A percentile compares a stretch with the other conserved stretches of the same genome.
Evolutionary conservation across 352 stramenopile genomes (phyloP).

Genomic region (Phytopythium vexans): DNA sequence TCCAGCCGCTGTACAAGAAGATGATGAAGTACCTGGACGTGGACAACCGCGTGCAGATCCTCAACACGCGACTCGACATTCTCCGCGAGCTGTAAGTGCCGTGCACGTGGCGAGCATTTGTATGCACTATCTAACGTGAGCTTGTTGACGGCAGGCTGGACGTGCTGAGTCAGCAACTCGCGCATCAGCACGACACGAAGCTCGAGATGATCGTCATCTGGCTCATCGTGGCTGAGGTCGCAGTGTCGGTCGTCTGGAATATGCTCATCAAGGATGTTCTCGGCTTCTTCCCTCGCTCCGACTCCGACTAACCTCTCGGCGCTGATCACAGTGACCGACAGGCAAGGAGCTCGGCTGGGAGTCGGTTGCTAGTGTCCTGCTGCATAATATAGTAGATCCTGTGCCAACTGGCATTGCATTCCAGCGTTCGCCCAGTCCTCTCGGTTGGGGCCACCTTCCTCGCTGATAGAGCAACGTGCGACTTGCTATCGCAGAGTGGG

Average conservation of each 20-base stretch:
- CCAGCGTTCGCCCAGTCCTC: too few relatives aligned
- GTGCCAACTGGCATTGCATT: too few relatives aligned
- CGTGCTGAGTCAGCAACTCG: slow-evolving; percentile 90
- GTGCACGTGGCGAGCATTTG: not conserved
- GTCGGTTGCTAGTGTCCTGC: too few relatives aligned
- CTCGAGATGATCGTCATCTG: slow-evolving; percentile 95
- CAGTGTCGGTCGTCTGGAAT: slow-evolving; percentile 86
- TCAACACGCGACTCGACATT: slow-evolving; percentile 94
- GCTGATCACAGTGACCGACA: not conserved
- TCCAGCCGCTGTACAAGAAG: slow-evolving; percentile 90
- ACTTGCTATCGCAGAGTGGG: too few relatives aligned
- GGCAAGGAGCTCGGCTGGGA: too few relatives aligned
- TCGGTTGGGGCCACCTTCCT: too few relatives aligned
- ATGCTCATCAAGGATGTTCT: slow-evolving; percentile 89
- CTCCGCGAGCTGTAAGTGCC: slow-evolving; percentile 85
- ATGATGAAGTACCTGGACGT: slow-evolving; percentile 93
- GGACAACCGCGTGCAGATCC: slow-evolving; percentile 88
- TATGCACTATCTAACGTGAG: not conserved
- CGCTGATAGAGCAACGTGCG: too few relatives aligned
- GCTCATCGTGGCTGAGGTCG: slow-evolving; percentile 90
- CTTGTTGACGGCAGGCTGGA: slow-evolving; percentile 83
- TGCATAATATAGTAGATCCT: too few relatives aligned
- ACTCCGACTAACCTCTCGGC: slow-evolving; percentile 24
- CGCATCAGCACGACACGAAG: slow-evolving; percentile 85
- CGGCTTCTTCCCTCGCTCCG: slow-evolving; percentile 75